These are phyloP conservation scores for Eucalyptus tenuipes DNA, from an alignment of 345 rosid species.

Conservation along the genomic window DNA sequence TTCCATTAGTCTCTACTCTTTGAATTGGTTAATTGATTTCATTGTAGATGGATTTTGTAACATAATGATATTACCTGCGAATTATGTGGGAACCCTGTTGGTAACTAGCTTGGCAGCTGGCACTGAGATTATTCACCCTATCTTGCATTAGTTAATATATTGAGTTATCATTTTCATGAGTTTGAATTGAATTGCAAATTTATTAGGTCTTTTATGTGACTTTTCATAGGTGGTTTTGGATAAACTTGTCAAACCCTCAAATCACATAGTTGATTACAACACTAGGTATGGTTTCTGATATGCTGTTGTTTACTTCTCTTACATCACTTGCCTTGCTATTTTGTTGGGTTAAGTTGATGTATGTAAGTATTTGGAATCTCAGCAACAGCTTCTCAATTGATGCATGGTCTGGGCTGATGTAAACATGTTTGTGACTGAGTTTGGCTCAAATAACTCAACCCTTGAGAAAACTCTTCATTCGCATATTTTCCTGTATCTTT, in stretches of 20 bases:
- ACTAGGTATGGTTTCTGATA: slow-evolving; percentile 44
- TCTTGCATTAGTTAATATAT: background rate
- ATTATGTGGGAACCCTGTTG: background rate
- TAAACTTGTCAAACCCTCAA: slow-evolving; percentile 81
- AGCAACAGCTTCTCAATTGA: background rate
- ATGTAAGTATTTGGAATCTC: background rate
- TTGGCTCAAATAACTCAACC: background rate
- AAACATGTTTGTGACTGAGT: background rate
- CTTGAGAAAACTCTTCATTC: background rate
- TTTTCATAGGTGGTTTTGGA: slow-evolving; percentile 67
- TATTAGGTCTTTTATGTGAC: background rate
- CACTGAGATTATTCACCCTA: background rate
- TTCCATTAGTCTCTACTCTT: background rate
- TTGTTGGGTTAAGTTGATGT: background rate
- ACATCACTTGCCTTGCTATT: background rate
- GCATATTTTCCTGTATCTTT: background rate
- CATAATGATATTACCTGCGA: background rate
- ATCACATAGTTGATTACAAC: slow-evolving; percentile 69
- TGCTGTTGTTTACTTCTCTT: background rate
- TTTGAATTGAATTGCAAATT: background rate
- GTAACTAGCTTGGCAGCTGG: background rate
- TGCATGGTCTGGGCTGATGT: background rate
- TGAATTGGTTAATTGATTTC: background rate
- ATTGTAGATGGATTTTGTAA: background rate
- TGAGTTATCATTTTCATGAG: background rate